Percentiles rank a stretch among this genome's conserved stretches.
These are phyloP conservation scores for Diaporthe sp. DNA, from an alignment of 2,329 filamentous ascomycete species.

Conservation along the genomic window DNA sequence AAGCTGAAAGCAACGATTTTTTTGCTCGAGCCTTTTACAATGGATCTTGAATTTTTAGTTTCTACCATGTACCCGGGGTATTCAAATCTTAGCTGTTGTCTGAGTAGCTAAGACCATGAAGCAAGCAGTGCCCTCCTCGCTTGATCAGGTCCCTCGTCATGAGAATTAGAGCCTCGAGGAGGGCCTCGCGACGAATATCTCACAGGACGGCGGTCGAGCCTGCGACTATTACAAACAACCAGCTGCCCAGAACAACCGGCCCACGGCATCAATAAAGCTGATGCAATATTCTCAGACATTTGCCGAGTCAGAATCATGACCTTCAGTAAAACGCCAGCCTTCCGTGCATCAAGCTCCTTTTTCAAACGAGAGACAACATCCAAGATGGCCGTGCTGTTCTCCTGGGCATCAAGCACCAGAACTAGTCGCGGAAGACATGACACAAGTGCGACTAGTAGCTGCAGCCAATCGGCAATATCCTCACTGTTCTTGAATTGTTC, in stretches of 20 bases:
- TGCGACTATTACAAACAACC: neutral
- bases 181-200: neutral
- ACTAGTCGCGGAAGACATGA: neutral
- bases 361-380: neutral
- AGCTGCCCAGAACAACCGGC: neutral
- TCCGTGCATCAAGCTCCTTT: neutral
- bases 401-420: neutral
- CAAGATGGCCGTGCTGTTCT: constrained; percentile 8
- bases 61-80: neutral
- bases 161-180: neutral
- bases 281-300: neutral
- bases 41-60: neutral
- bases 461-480: neutral
- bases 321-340: neutral
- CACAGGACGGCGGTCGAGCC: neutral
- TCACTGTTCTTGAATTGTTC: neutral
- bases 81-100: neutral
- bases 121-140: neutral
- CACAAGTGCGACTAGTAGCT: neutral
- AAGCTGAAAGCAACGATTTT: neutral
- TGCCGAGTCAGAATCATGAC: constrained; percentile 4
- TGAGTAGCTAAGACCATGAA: neutral
- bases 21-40: neutral
- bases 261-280: neutral
- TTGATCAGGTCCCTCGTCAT: neutral